A percentile compares a stretch with the other conserved stretches of the same genome.
phyloP scores from a whole-genome alignment of 768 basidiomycete genomes.

The Hortiboletus campestris region DNA sequence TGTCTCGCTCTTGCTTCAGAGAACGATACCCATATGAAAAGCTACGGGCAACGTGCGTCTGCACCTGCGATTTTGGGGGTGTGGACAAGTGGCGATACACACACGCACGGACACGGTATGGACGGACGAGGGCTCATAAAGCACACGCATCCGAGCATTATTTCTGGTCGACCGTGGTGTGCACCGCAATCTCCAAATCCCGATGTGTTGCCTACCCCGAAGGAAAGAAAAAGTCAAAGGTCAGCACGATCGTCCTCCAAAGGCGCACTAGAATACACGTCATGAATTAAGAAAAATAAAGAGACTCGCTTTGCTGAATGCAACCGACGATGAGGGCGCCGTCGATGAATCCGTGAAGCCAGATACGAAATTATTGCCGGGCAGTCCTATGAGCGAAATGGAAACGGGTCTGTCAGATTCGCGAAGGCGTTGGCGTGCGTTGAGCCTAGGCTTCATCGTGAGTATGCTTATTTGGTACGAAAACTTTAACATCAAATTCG shows the following conservation, averaged over 20 bases:
- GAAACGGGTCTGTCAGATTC: constrained; percentile 37
- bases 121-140: not conserved
- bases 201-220: not conserved
- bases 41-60: not conserved
- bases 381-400: constrained; percentile 42
- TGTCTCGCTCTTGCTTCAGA: not conserved
- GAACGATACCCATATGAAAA: not conserved
- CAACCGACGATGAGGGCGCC: not conserved
- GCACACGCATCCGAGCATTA: not conserved
- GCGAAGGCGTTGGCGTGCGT: constrained; percentile 44
- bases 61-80: not conserved
- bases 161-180: constrained; percentile 1
- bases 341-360: not conserved
- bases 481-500: not conserved
- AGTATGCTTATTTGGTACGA: not conserved
- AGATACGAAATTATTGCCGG: constrained; percentile 8
- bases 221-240: not conserved
- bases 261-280: not conserved
- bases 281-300: not conserved
- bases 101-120: not conserved
- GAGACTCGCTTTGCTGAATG: not conserved
- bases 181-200: constrained; percentile 13
- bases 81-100: not conserved
- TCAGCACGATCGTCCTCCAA: not conserved
- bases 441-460: constrained; percentile 35